Base-by-base conservation (phyloP, 352 stramenopile species). In the Phytophthora citrophthora region DNA sequence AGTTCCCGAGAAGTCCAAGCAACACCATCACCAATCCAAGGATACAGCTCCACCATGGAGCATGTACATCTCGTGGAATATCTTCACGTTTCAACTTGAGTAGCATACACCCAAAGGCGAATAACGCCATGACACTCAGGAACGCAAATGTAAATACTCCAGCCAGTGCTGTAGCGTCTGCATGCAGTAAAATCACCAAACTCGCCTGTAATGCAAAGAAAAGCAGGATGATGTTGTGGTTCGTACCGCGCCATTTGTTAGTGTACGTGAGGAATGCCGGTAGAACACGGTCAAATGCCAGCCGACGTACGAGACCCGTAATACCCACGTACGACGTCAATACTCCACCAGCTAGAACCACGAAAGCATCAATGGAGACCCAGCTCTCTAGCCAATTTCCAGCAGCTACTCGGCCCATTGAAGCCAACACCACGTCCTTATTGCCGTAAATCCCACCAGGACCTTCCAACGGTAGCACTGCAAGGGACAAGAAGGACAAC, bases 111-210 rank as follows among this genome's bases (percentile, higher is more conserved):
- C 92, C 92, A 54, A 94, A 84, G 5, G 89, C 90, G 49, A 98
- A 98, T 23, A 98, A 80, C 18, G 79, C 84, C 90, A 98, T 97
- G 11, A 98, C 86, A 1, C 81, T 81, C 8, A 98, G 65, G 57
- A 98, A 98, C 5, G 91, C 85, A 55, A 96, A 96, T 23, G 88
- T 97, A 64, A 97, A 98, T 24, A 98, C 94, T 8, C 91, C 91
- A 9, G 86, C 83, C 2, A 98, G 78, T 18, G 89, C 83, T 24
- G 75, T 88, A 12, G 95, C 83, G 44, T 97, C 83, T 11, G 85
- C 88, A 40, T 93, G 71, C 0, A 96, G 77, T 27, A 94, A 32
- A 34, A 96, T 54, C 5, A 94, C 86, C n/a, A 96, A 74, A 52
- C 77, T 91, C 23, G 89, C 64, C 40, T 83, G 72, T 15, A 95